These are phyloP conservation scores for Moesziomyces sp. DNA, from an alignment of 1,284 basidiomycete genomes.

Conservation along the genomic window DNA sequence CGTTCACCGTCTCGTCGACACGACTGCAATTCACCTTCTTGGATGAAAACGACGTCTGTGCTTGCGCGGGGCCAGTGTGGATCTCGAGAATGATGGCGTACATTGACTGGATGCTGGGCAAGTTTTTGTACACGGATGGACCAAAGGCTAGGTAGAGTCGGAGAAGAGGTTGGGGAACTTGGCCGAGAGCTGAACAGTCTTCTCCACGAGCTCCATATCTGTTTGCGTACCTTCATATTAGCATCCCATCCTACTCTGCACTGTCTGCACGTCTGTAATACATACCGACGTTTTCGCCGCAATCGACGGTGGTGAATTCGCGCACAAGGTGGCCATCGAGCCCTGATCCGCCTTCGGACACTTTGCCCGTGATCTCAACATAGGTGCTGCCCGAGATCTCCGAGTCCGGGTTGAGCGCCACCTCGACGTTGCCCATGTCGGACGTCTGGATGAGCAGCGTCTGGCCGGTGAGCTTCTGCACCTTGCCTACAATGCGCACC, in stretches of 20 bases:
- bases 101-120: background rate
- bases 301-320: conserved; percentile 51
- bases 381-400: conserved; percentile 37
- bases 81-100: background rate
- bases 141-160: conserved; percentile 16
- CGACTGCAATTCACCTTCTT: too few species aligned
- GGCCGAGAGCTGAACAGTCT: conserved; percentile 50
- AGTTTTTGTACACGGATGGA: conserved; percentile 1
- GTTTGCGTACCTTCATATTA: background rate
- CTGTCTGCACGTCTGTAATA: background rate
- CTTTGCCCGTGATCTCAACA: conserved; percentile 65
- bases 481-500: conserved; percentile 62
- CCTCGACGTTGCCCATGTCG: conserved; percentile 61
- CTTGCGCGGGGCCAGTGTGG: too few species aligned
- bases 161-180: conserved; percentile 52
- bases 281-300: conserved; percentile 59
- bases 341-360: conserved; percentile 42
- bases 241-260: background rate
- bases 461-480: conserved; percentile 55
- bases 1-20: too few species aligned
- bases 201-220: conserved; percentile 55
- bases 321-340: conserved; percentile 31
- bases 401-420: conserved; percentile 53
- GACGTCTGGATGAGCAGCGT: conserved; percentile 58
- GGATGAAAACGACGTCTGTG: background rate